Conservation (phyloP, 352 stramenopile genomes). For the Phytophthora kernoviae region DNA sequence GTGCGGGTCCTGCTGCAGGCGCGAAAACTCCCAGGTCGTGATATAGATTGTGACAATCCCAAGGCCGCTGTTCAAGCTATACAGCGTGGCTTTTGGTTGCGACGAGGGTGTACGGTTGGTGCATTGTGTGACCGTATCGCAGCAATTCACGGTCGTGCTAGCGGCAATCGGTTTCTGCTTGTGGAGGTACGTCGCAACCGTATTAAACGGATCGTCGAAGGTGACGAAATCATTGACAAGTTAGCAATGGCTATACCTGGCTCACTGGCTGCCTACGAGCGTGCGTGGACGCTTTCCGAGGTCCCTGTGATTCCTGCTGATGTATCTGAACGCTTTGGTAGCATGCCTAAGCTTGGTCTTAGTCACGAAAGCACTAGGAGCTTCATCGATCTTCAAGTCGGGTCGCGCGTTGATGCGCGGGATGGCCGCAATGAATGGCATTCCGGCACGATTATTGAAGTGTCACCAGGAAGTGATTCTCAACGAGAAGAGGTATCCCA, state of each 20-base stretch:
- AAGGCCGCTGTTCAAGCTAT: conserved; percentile 22
- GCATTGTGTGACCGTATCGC: conserved; percentile 59
- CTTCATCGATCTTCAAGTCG: conserved; percentile 58
- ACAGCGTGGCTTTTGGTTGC: conserved; percentile 60
- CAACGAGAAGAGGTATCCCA: conserved; percentile 7
- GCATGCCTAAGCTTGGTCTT: background rate
- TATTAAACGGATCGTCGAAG: conserved; percentile 78
- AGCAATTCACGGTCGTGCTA: conserved; percentile 27
- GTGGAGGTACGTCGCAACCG: conserved; percentile 70
- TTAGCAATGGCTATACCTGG: conserved; percentile 42
- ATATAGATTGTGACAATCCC: conserved; percentile 4
- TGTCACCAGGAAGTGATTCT: conserved; percentile 12
- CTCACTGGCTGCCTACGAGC: conserved; percentile 69
- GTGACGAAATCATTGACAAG: conserved; percentile 59
- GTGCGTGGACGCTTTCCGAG: conserved; percentile 67
- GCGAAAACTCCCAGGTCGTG: conserved; percentile 21
- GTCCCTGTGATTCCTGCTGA: conserved; percentile 48
- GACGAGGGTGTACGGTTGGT: conserved; percentile 46
- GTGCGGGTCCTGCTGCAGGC: conserved; percentile 70
- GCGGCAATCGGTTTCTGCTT: conserved; percentile 64
- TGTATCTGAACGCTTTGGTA: conserved; percentile 20
- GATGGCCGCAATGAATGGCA: conserved; percentile 67
- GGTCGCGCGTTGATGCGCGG: conserved; percentile 61
- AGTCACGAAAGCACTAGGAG: conserved; percentile 14
- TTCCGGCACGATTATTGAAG: conserved; percentile 60